phyloP scores from a whole-genome alignment of 116 monocot species.

The Trichopus zeylanicus region DNA sequence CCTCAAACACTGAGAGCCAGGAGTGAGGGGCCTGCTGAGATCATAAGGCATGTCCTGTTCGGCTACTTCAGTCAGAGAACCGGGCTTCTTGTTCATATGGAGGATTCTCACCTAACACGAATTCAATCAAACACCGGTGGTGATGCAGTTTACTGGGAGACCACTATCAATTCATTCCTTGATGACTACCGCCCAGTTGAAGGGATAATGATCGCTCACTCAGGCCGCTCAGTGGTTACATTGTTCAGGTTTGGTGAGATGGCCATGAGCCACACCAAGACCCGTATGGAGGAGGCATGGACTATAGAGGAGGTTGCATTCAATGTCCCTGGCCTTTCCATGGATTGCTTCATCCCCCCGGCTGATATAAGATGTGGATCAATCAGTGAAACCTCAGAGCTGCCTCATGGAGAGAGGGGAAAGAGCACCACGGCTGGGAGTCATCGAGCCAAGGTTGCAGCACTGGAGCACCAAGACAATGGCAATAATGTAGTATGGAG shows the following conservation, averaged over 20 bases:
- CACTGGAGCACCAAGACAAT: conserved; percentile 19
- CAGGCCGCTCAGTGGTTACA: conserved; percentile 67
- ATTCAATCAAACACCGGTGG: conserved; percentile 58
- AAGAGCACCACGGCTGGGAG: conserved; percentile 14
- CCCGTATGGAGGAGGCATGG: conserved; percentile 86
- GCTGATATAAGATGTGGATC: conserved; percentile 47
- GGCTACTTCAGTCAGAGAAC: conserved; percentile 66
- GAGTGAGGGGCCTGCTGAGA: conserved; percentile 66
- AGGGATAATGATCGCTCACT: conserved; percentile 68
- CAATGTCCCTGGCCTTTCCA: conserved; percentile 70
- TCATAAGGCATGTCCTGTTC: conserved; percentile 56
- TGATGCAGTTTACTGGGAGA: conserved; percentile 71
- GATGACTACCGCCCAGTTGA: conserved; percentile 63
- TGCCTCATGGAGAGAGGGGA: conserved; percentile 37
- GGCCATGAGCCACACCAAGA: conserved; percentile 83
- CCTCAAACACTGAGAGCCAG: conserved; percentile 37
- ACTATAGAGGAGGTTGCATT: conserved; percentile 83
- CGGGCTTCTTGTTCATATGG: conserved; percentile 46
- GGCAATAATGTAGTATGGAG: conserved; percentile 40
- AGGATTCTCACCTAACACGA: conserved; percentile 56
- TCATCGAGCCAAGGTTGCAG: conserved; percentile 42
- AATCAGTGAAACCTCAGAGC: conserved; percentile 45
- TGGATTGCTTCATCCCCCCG: conserved; percentile 80
- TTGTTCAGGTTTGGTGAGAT: conserved; percentile 71
- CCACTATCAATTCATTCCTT: conserved; percentile 61